Evolutionary conservation across 2,329 filamentous ascomycete species (phyloP).

Genomic region (Magnaporthiopsis incrustans): DNA sequence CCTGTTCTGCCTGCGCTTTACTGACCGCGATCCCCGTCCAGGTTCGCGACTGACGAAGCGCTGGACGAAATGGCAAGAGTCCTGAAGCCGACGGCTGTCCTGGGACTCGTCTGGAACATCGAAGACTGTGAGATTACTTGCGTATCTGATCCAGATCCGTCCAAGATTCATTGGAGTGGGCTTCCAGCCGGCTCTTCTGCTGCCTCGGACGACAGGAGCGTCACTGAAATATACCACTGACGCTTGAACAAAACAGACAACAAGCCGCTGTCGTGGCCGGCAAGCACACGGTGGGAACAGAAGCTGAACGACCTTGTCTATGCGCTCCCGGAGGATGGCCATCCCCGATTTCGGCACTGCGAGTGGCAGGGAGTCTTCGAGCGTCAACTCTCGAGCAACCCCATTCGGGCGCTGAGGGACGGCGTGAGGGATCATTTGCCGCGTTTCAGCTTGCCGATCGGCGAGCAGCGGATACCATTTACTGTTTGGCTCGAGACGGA

Average conservation of each 20-base stretch:
- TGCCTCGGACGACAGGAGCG: not conserved
- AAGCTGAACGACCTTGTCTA: constrained; percentile 51
- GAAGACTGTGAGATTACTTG: constrained; percentile 51
- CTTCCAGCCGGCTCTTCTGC: not conserved
- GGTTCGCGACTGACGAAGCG: constrained; percentile 59
- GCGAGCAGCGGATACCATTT: constrained; percentile 48
- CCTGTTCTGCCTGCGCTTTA: not conserved
- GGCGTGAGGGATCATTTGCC: constrained; percentile 30
- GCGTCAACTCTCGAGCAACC: constrained; percentile 43
- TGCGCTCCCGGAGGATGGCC: constrained; percentile 45
- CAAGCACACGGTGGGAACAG: constrained; percentile 53
- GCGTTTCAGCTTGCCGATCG: constrained; percentile 53
- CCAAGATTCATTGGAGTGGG: not conserved
- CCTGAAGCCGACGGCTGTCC: constrained; percentile 48
- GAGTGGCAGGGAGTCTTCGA: constrained; percentile 60
- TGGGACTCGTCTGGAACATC: constrained; percentile 67
- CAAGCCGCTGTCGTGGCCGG: constrained; percentile 46
- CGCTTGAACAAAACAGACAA: constrained; percentile 43
- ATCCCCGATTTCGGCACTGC: constrained; percentile 56
- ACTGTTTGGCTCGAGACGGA: constrained; percentile 50
- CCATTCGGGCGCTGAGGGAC: constrained; percentile 40
- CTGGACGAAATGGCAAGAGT: constrained; percentile 59
- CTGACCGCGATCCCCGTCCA: constrained; percentile 17
- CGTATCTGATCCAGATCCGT: too few species aligned
- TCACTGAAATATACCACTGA: not conserved